Evolutionary conservation across 176 grass and related monocot genomes (phyloP), one percentile per base, ranked within the genome.

Genomic region (Pontederia paniculata): DNA sequence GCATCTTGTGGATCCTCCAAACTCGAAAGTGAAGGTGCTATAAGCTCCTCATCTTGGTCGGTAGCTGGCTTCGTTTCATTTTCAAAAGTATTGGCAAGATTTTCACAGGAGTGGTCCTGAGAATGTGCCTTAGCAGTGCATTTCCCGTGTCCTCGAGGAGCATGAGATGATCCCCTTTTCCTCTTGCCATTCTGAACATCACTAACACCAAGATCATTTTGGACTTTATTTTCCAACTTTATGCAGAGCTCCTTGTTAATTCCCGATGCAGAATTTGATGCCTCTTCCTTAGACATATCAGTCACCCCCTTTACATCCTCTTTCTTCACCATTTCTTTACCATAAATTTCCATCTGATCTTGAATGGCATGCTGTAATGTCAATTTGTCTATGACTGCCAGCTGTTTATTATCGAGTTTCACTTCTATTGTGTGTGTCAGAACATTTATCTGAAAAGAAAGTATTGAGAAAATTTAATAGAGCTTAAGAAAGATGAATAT

Each of bases 391-490:
- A 65, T 14, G 1, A 21, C 11, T 17, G 25, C 6, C 10, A 50
- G 62, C 50, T 37, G 21, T 0, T 41, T 8, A 6, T 9, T 14
- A 10, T 13, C 17, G 15, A 65, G 23, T 15, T 19, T 37, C 6
- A 65, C 45, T 13, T 65, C 62, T 17, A 20, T 21, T 48, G 62
- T 65, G 17, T 65, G 62, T 41, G 62, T 65, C 45, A 65, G 21
- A 48, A 65, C 14, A 41, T 65, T 65, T 16, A 65, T 47, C 62
- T 65, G 47, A 9, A 63, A 45, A 31, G 5, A 4, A 11, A 13
- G 5, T 17, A 46, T 62, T 47, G 6, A 14, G 47, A 46, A 15
- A 47, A 15, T 63, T 23, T 9, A 46, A 42, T 21, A 18, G 5
- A 31, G 1, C 5, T 31, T 31, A 1, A 31, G 5, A 5, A 2